Percentiles rank a stretch among this genome's conserved stretches.
phyloP scores from a whole-genome alignment of 2,329 filamentous ascomycete species.

The Zymoseptoria brevis region DNA sequence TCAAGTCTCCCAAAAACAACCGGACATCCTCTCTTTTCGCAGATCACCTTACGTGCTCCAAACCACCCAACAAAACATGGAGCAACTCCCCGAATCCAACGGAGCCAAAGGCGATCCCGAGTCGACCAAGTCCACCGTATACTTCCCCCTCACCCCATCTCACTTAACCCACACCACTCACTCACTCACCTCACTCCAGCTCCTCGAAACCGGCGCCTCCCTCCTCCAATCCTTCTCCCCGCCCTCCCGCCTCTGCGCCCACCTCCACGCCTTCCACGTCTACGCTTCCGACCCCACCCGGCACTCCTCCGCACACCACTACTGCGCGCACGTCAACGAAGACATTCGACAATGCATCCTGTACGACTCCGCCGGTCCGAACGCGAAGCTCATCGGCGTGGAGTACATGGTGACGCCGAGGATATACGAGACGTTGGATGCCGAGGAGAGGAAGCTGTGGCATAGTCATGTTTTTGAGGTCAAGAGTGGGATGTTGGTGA shows the following conservation, averaged over 20 bases:
- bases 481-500: slow-evolving; percentile 70
- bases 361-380: slow-evolving; percentile 62
- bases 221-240: slow-evolving; percentile 61
- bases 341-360: slow-evolving; percentile 80
- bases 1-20: too few relatives aligned
- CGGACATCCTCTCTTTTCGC: too few relatives aligned
- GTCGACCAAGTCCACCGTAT: slow-evolving; percentile 41
- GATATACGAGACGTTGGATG: slow-evolving; percentile 58
- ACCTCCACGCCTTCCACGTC: slow-evolving; percentile 79
- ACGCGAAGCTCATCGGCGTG: slow-evolving; percentile 69
- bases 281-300: slow-evolving; percentile 66
- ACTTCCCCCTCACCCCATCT: too few relatives aligned
- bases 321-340: slow-evolving; percentile 69
- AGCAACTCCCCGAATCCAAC: slow-evolving; percentile 33
- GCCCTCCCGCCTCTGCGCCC: slow-evolving; percentile 65
- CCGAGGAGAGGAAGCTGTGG: slow-evolving; percentile 67
- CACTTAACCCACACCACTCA: too few relatives aligned
- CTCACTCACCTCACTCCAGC: neutral
- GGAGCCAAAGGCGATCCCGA: slow-evolving; percentile 43
- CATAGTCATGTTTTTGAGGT: slow-evolving; percentile 71
- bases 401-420: slow-evolving; percentile 77
- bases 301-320: slow-evolving; percentile 71
- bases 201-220: slow-evolving; percentile 48
- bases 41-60: neutral
- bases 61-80: slow-evolving; percentile 10